Evolutionary conservation across 2,329 filamentous ascomycete genomes (phyloP), one percentile per base, ranked within the genome.

Genomic region (Penicillium sp.): DNA sequence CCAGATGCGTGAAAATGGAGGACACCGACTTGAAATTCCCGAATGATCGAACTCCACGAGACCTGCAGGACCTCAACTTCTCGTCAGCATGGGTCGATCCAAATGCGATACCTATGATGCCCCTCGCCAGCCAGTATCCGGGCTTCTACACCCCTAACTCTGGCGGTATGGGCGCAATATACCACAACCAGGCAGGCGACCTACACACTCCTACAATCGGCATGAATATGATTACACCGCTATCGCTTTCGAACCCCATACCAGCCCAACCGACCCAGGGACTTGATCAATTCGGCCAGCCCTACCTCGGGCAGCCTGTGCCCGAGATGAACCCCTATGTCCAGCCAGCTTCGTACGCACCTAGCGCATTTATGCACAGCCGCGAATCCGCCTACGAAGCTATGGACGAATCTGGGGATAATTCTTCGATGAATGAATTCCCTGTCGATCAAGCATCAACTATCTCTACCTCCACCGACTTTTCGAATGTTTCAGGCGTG

Each of bases 131-230:
- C 68, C 86, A 90, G 54, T 80, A 85, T 37, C 80, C 86, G 13
- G 87, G 85, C 11, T 93, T 93, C 69, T 96, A 95, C 69, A 90
- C 89, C 6, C 87, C 90, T 2, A 94, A 88, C 1, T 86, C 89
- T 2, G 87, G 86, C 53, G 86, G 86, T 37, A 85, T 83, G 53
- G 64, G 86, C 63, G 86, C 86, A 14, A 71, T 91, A 55, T 94
- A 89, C 63, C 88, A 94, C 64, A 81, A 79, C 42, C 87, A 90
- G 67, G 86, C 88, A 29, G 87, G 88, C 41, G 89, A 95, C 68
- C 76, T 96, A 46, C 89, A 95, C 67, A 94, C 89, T 1, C 89
- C 89, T 3, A 83, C 80, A 26, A 75, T 90, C 60, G 80, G 80
- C 32, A 75, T 91, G 52, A 82, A 84, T 35, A 80, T 93, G 73